Evolutionary conservation across 129 eudicot species (phyloP).

Genomic region (Centrapalus pauciflorus): DNA sequence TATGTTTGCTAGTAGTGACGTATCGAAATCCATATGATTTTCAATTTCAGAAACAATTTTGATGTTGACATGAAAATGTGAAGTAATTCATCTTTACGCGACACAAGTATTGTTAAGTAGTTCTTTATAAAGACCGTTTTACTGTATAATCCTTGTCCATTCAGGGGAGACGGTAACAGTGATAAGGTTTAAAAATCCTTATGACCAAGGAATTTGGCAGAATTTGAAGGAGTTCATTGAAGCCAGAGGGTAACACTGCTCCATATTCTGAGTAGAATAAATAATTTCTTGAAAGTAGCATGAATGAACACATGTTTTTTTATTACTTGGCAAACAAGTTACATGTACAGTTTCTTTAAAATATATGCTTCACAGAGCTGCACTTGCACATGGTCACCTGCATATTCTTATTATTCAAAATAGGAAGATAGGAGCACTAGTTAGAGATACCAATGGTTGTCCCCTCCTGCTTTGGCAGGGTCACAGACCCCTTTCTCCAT

Average conservation of each 20-base stretch:
- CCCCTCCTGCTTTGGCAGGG: slow-evolving; percentile 36
- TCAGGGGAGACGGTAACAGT: slow-evolving; percentile 32
- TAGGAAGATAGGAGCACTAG: neutral
- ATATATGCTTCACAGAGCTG: neutral
- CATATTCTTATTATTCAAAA: neutral
- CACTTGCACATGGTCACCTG: neutral
- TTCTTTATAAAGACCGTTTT: neutral
- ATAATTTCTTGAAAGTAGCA: neutral
- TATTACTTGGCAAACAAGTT: slow-evolving; percentile 13
- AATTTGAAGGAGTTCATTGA: slow-evolving; percentile 52
- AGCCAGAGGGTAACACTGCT: slow-evolving; percentile 12
- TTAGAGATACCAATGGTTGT: slow-evolving; percentile 27
- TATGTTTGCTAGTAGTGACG: neutral
- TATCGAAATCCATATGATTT: neutral
- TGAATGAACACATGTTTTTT: slow-evolving; percentile 10
- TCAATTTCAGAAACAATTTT: slow-evolving; percentile 4
- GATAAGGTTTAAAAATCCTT: slow-evolving; percentile 50
- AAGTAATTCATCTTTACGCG: neutral
- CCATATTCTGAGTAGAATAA: neutral
- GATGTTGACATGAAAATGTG: neutral
- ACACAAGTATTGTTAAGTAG: neutral
- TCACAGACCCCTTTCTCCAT: slow-evolving; percentile 46
- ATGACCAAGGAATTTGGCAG: slow-evolving; percentile 51
- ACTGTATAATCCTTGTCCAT: slow-evolving; percentile 6
- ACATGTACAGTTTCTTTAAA: neutral